Conservation (phyloP, 1,284 basidiomycete species). For the Pseudozyma sp. region DNA sequence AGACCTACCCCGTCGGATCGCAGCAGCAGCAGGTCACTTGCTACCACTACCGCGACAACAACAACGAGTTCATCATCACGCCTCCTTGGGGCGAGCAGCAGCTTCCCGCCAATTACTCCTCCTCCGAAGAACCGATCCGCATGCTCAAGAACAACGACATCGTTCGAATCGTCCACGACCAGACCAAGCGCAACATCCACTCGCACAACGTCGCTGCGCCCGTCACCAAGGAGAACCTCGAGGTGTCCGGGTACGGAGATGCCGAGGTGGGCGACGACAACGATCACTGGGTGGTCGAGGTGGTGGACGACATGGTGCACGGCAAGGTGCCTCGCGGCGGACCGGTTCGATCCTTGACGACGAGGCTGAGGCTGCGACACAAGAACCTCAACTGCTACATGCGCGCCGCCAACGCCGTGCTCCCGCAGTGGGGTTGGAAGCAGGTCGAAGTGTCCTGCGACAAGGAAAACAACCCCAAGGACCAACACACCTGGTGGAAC, state of each 20-base stretch:
- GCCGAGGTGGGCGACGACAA: conserved; percentile 84
- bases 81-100: conserved; percentile 79
- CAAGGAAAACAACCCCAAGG: conserved; percentile 84
- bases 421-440: conserved; percentile 99
- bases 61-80: conserved; percentile 90
- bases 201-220: conserved; percentile 89
- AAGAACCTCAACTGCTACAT: conserved; percentile 77
- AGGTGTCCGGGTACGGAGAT: conserved; percentile 94
- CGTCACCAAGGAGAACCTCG: conserved; percentile 87
- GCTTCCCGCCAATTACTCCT: conserved; percentile 52
- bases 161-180: conserved; percentile 82
- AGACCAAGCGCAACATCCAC: conserved; percentile 91
- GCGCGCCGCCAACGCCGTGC: conserved; percentile 84
- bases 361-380: conserved; percentile 86
- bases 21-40: conserved; percentile 97
- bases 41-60: conserved; percentile 98
- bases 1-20: conserved; percentile 92
- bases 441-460: conserved; percentile 96
- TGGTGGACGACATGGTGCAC: conserved; percentile 82
- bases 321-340: conserved; percentile 74
- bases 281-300: conserved; percentile 92
- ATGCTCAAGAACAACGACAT: conserved; percentile 83
- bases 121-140: conserved; percentile 63
- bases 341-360: conserved; percentile 87
- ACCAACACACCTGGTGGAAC: conserved; percentile 95